These are phyloP conservation scores for Acanthamoeba triangularis DNA, from an alignment of 208 protist genomes.

Conservation along the genomic window DNA sequence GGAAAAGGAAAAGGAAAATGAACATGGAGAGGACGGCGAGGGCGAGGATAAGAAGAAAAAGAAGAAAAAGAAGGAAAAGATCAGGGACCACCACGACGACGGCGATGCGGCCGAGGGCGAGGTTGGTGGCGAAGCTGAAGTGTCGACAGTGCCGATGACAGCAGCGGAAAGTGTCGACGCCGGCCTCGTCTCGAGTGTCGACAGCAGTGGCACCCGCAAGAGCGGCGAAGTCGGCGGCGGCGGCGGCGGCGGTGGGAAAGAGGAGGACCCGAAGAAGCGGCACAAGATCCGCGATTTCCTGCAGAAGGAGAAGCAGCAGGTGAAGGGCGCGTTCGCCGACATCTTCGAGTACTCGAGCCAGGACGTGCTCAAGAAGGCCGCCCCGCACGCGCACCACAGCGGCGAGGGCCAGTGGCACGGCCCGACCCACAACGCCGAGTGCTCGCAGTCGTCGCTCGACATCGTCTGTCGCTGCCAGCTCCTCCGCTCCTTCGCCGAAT, in stretches of 20 bases:
- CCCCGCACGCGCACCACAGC: neutral
- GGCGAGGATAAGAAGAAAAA: neutral
- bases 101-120: too few species aligned
- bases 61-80: neutral
- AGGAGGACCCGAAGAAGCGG: neutral
- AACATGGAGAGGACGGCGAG: neutral
- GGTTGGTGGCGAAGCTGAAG: too few species aligned
- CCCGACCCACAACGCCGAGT: neutral
- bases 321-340: neutral
- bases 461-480: slow-evolving; percentile 22
- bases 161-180: neutral
- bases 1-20: neutral
- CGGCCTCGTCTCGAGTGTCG: too few species aligned
- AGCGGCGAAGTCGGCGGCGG: too few species aligned
- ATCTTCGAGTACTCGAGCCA: neutral
- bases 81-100: neutral
- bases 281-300: neutral
- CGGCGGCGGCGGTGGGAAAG: neutral
- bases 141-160: neutral
- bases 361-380: neutral
- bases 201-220: too few species aligned
- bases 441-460: neutral
- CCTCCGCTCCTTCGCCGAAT: slow-evolving; percentile 14
- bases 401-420: neutral
- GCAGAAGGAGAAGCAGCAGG: neutral